These are phyloP conservation scores for Uncinocarpus reesii DNA, from an alignment of 2,329 filamentous ascomycete species.

Conservation along the genomic window DNA sequence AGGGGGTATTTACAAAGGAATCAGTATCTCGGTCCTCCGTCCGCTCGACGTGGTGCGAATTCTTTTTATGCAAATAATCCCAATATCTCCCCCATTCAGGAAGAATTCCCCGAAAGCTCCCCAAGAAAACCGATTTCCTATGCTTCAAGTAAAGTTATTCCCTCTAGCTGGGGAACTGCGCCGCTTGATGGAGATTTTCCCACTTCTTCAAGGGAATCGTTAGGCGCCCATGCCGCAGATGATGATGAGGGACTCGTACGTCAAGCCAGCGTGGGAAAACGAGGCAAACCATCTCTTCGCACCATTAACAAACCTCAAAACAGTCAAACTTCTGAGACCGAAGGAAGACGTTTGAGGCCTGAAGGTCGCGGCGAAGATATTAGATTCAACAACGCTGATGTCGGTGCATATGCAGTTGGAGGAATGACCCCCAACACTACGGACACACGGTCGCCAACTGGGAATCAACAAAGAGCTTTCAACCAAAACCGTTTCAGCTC, in stretches of 20 bases:
- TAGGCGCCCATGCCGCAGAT: conserved; percentile 8
- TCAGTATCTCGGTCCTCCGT: conserved; percentile 19
- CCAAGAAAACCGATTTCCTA: conserved; percentile 52
- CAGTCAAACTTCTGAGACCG: conserved; percentile 4
- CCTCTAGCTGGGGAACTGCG: conserved; percentile 52
- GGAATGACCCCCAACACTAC: neutral
- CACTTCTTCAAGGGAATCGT: conserved; percentile 1
- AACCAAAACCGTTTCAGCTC: conserved; percentile 11
- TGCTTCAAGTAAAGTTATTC: conserved; percentile 62
- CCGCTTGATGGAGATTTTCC: conserved; percentile 17
- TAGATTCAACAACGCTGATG: neutral
- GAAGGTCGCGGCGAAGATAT: neutral
- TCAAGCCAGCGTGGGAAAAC: conserved; percentile 26
- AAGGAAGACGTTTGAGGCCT: neutral
- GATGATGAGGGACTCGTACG: conserved; percentile 23
- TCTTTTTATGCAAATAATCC: conserved; percentile 51
- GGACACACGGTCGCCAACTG: neutral
- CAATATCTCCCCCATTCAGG: conserved; percentile 64
- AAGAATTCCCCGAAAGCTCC: conserved; percentile 50
- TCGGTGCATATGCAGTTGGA: conserved; percentile 3
- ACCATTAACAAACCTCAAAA: conserved; percentile 21
- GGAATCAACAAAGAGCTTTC: neutral
- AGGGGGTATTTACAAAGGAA: conserved; percentile 23
- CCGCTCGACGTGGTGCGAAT: conserved; percentile 27
- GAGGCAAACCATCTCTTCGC: conserved; percentile 24